phyloP scores from a whole-genome alignment of 2,329 filamentous ascomycete species.

The Parastagonospora nodorum region DNA sequence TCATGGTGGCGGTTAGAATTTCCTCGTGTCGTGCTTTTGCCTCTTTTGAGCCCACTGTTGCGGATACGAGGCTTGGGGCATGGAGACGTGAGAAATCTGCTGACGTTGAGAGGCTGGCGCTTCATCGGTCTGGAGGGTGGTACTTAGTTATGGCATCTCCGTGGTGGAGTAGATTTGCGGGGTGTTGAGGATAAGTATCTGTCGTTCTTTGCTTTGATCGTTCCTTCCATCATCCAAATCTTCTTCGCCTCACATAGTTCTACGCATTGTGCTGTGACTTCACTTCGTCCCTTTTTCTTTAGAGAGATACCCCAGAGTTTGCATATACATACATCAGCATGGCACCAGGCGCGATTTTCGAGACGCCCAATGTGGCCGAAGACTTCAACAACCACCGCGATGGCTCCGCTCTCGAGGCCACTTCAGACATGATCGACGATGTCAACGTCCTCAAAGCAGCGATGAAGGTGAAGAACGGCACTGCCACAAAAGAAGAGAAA shows the following conservation, averaged over 20 bases:
- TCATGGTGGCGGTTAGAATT: slow-evolving; percentile 33
- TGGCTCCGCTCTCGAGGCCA: slow-evolving; percentile 62
- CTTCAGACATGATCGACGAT: slow-evolving; percentile 63
- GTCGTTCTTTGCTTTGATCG: slow-evolving; percentile 8
- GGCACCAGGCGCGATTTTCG: slow-evolving; percentile 53
- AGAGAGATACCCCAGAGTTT: slow-evolving; percentile 22
- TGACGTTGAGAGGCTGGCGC: slow-evolving; percentile 26
- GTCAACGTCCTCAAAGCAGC: slow-evolving; percentile 65
- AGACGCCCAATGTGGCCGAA: slow-evolving; percentile 50
- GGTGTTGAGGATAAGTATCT: slow-evolving; percentile 29
- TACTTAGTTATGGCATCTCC: slow-evolving; percentile 11
- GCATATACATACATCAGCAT: slow-evolving; percentile 36
- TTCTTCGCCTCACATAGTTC: slow-evolving; percentile 2
- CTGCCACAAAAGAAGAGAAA: slow-evolving; percentile 50
- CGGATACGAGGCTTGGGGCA: slow-evolving; percentile 20
- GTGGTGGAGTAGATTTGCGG: slow-evolving; percentile 6
- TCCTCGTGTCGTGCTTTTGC: slow-evolving; percentile 20
- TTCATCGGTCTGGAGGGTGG: slow-evolving; percentile 15
- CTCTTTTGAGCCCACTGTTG: slow-evolving; percentile 15
- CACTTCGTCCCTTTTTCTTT: neutral
- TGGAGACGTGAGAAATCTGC: slow-evolving; percentile 24
- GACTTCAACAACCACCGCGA: slow-evolving; percentile 57
- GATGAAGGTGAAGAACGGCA: slow-evolving; percentile 56
- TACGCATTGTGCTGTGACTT: neutral
- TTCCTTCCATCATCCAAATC: slow-evolving; percentile 4